Conservation (phyloP, 129 eudicot species). For the Sambucus nigra region DNA sequence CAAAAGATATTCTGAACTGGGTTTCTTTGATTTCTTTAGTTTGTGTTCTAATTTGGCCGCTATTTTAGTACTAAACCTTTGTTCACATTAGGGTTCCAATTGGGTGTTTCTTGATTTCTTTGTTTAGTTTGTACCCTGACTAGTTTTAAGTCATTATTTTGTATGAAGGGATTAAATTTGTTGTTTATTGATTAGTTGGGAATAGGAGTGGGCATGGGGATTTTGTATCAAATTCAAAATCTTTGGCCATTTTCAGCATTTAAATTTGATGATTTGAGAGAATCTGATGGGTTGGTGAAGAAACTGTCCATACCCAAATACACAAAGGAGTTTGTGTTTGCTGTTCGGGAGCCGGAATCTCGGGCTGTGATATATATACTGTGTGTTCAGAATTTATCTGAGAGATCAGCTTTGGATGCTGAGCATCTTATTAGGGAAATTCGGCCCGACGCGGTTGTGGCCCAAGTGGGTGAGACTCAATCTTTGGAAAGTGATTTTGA, state of each 20-base stretch:
- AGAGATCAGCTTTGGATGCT: constrained; percentile 61
- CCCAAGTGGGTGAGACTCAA: constrained; percentile 44
- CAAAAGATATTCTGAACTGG: too few relatives aligned
- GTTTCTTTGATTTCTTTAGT: too few relatives aligned
- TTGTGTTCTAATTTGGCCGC: too few relatives aligned
- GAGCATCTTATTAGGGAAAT: constrained; percentile 58
- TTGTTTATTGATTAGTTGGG: too few relatives aligned
- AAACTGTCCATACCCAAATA: constrained; percentile 50
- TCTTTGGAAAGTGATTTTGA: constrained; percentile 15
- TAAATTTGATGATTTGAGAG: constrained; percentile 39
- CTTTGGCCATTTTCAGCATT: constrained; percentile 58
- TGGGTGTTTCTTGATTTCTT: too few relatives aligned
- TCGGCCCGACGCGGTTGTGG: constrained; percentile 72
- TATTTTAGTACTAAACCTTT: too few relatives aligned
- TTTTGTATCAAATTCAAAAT: constrained; percentile 36
- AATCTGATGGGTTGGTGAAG: constrained; percentile 55
- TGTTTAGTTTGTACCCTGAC: too few relatives aligned
- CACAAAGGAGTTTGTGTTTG: constrained; percentile 74
- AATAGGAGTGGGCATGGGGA: constrained; percentile 22
- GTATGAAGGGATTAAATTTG: constrained; percentile 10
- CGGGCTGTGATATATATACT: constrained; percentile 56
- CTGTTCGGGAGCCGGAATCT: constrained; percentile 55
- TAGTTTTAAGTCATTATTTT: too few relatives aligned
- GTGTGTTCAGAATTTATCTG: constrained; percentile 77
- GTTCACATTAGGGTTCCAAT: too few relatives aligned